Percentiles rank a stretch among this genome's conserved stretches.
Conservation (phyloP, 257 asterid species). For the Ballota nigra region DNA sequence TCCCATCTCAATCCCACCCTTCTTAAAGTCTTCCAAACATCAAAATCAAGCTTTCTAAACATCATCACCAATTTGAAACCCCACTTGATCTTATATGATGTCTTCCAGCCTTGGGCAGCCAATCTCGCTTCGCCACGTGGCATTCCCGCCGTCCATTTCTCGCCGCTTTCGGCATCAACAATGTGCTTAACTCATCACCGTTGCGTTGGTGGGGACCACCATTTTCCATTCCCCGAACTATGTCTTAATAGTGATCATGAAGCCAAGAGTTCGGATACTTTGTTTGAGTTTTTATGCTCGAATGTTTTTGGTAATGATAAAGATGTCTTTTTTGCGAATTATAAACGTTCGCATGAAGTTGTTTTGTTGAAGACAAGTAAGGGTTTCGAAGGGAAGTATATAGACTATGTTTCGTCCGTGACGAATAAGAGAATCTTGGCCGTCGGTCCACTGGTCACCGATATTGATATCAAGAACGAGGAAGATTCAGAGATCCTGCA, state of each 20-base stretch:
- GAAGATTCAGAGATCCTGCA: background rate
- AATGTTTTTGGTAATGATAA: constrained; percentile 12
- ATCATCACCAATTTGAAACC: background rate
- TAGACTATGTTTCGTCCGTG: background rate
- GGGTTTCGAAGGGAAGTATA: background rate
- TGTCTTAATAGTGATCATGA: background rate
- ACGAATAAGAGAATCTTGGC: background rate
- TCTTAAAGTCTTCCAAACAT: constrained; percentile 20
- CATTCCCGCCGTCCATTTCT: constrained; percentile 21
- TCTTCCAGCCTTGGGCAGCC: background rate
- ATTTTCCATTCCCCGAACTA: constrained; percentile 19
- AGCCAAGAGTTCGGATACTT: background rate
- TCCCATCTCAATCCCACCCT: constrained; percentile 25
- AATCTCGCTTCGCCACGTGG: background rate
- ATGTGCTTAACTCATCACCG: constrained; percentile 19
- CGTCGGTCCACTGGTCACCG: background rate
- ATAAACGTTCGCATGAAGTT: constrained; percentile 20
- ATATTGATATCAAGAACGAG: background rate
- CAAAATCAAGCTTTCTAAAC: background rate
- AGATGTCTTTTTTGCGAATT: constrained; percentile 14
- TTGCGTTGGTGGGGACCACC: background rate
- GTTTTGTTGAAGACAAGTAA: background rate
- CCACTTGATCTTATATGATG: background rate
- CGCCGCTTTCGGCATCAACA: background rate
- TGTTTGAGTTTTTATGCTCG: background rate